Percentiles rank a stretch among this genome's conserved stretches.
These are phyloP conservation scores for Penicillium robsamsonii DNA, from an alignment of 495 filamentous ascomycete species.

Conservation along the genomic window DNA sequence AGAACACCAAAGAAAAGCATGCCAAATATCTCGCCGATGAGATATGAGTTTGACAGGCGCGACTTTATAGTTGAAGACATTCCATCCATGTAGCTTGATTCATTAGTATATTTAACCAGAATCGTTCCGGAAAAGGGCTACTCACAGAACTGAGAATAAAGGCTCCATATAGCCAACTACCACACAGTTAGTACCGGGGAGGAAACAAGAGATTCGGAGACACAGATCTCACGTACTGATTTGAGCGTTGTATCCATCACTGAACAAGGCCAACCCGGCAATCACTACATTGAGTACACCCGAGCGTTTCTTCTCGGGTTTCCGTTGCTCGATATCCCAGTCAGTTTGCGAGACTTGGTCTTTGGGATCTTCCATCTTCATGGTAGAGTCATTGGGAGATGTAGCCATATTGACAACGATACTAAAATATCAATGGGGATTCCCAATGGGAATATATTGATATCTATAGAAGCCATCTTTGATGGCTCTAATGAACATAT, in stretches of 20 bases:
- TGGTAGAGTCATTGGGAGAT: constrained; percentile 13
- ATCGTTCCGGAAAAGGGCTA: neutral
- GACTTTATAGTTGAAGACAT: constrained; percentile 38
- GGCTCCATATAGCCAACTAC: constrained; percentile 44
- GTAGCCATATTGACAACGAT: constrained; percentile 13
- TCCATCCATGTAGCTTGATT: constrained; percentile 26
- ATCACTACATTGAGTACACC: constrained; percentile 36
- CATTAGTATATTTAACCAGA: neutral
- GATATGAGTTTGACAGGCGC: constrained; percentile 33
- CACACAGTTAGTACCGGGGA: neutral
- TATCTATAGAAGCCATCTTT: neutral
- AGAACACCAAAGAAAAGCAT: constrained; percentile 37
- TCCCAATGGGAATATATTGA: neutral
- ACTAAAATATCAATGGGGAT: neutral
- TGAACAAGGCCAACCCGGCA: constrained; percentile 38
- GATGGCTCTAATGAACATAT: neutral
- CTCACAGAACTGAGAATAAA: constrained; percentile 37
- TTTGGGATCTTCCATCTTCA: constrained; percentile 17
- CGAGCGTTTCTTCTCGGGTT: constrained; percentile 11
- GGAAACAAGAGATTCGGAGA: neutral
- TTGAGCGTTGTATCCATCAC: constrained; percentile 46
- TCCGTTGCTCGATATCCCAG: constrained; percentile 14
- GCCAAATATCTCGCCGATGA: constrained; percentile 37
- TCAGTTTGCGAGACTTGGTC: neutral
- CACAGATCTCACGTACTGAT: constrained; percentile 23